These are phyloP conservation scores for Trichothecium sympodiale DNA, from an alignment of 2,329 filamentous ascomycete genomes.

Conservation along the genomic window DNA sequence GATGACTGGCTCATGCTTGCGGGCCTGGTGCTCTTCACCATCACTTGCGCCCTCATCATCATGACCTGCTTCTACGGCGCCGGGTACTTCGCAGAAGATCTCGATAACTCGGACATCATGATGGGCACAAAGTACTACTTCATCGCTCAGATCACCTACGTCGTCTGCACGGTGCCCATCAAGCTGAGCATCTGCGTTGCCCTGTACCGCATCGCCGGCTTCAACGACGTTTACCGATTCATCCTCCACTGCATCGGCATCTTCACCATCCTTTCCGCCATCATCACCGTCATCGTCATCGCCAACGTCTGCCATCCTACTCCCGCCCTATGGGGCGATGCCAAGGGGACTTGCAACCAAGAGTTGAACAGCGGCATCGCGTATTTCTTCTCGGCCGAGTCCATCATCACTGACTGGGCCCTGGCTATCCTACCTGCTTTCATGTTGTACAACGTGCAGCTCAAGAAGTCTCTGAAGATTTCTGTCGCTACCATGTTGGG, in stretches of 20 bases:
- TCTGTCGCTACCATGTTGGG: slow-evolving; percentile 11
- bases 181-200: slow-evolving; percentile 16
- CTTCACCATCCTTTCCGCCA: slow-evolving; percentile 5
- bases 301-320: slow-evolving; percentile 14
- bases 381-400: slow-evolving; percentile 14
- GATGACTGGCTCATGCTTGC: slow-evolving; percentile 12
- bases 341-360: slow-evolving; percentile 8
- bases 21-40: slow-evolving; percentile 9
- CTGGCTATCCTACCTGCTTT: slow-evolving; percentile 14
- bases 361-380: slow-evolving; percentile 10
- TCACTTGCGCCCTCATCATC: slow-evolving; percentile 10
- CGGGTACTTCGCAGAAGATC: slow-evolving; percentile 5
- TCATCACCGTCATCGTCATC: slow-evolving; percentile 11
- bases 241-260: slow-evolving; percentile 8
- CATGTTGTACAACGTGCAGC: slow-evolving; percentile 14
- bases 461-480: slow-evolving; percentile 12
- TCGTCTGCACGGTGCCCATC: slow-evolving; percentile 11
- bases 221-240: slow-evolving; percentile 7
- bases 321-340: slow-evolving; percentile 12
- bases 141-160: slow-evolving; percentile 11
- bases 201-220: slow-evolving; percentile 14
- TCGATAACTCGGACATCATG: slow-evolving; percentile 3
- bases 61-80: slow-evolving; percentile 9
- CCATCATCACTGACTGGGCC: slow-evolving; percentile 14
- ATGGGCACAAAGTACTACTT: slow-evolving; percentile 9